Evolutionary conservation across 2,329 filamentous ascomycete species (phyloP), one percentile per base, ranked within the genome.

Genomic region (Colletotrichum kahawae): DNA sequence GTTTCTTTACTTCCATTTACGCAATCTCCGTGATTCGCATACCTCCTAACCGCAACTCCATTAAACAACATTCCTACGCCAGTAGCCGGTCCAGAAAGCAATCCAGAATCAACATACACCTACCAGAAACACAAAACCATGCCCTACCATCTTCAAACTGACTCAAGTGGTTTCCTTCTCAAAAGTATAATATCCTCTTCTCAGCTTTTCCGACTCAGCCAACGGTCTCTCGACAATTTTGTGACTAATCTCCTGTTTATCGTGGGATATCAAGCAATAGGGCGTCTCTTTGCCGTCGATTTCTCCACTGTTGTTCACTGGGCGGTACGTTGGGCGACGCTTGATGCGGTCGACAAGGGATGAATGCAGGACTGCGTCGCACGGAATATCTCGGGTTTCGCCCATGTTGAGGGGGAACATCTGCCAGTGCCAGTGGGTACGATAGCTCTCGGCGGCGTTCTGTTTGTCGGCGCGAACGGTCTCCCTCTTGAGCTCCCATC

Each of bases 361-460:
- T 59, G 83, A 82, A 56, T 86, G 85, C 0, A 86, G 67, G 2
- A 83, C 82, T 1, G 85, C 85, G 38, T 85, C 80, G 7, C 72
- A 75, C 0, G 85, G 85, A 21, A 86, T 85, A 43, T 86, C 85
- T 10, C 85, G 83, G 7, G 81, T 74, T 2, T 77, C 75, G 18
- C 84, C 85, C n/a, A 38, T 77, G 78, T 86, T 86, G 54, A 84
- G 83, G 6, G 84, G 84, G 66, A 83, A 85, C 38, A 82, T 81
- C 7, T 82, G 75, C n/a, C 84, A 80, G 7, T 78, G 78, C 83
- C 82, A 85, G 18, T 76, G 43, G n/a, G 43, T 13, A 51, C n/a
- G n/a, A 7, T 51, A 51, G 13, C n/a, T 68, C 5, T 51, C 43
- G 43, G n/a, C 43, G n/a, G 43, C 4, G 43, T 51, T n/a, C 2